Base-by-base conservation (phyloP, 2,329 filamentous ascomycete species). In the Diaporthe batatas region DNA sequence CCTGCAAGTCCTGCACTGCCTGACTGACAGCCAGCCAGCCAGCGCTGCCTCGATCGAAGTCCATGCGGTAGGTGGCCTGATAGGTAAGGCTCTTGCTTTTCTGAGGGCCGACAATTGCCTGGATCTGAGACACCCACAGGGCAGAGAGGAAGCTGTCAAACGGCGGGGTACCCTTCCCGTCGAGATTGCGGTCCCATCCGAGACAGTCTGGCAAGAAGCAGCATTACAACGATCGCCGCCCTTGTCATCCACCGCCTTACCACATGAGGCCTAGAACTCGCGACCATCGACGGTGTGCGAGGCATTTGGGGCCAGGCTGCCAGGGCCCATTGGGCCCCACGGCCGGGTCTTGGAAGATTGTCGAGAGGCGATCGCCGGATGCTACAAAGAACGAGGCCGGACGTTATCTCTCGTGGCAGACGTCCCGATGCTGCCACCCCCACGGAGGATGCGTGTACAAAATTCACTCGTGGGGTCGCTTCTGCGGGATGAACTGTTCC, bases 101-200 rank as follows among this genome's bases (percentile, higher is more conserved):
- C 44, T 16, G 57, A 32, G 23, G 57, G 65, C 58, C 36, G 49
- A 34, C 36, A 23, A 51, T 25, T n/a, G 42, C 12, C 69, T 47
- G 34, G 55, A 59, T 62, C 68, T 70, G 68, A 70, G 62, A 58
- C 62, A 72, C 11, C 23, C 54, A 25, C 51, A 44, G 53, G n/a
- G 54, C 68, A 58, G 36, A 73, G 36, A 71, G 51, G 72, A 34
- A 51, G 68, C 57, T 53, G 62, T 67, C 62, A 67, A 65, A 65
- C 62, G 47, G 62, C 62, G 62, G 68, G 58, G 59, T 58, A 67
- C n/a, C 62, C 16, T 51, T 57, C 54, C 68, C 68, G 68, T 68
- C 59, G 59, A 67, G 55, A 70, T 49, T 68, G 39, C 72, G 72
- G 72, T 71, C 51, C 68, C 72, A 70, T 64, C 51, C 36, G 59